A percentile compares a stretch with the other conserved stretches of the same genome.
These are phyloP conservation scores for Cryphonectria naterciae DNA, from an alignment of 2,329 filamentous ascomycete species.

Conservation along the genomic window DNA sequence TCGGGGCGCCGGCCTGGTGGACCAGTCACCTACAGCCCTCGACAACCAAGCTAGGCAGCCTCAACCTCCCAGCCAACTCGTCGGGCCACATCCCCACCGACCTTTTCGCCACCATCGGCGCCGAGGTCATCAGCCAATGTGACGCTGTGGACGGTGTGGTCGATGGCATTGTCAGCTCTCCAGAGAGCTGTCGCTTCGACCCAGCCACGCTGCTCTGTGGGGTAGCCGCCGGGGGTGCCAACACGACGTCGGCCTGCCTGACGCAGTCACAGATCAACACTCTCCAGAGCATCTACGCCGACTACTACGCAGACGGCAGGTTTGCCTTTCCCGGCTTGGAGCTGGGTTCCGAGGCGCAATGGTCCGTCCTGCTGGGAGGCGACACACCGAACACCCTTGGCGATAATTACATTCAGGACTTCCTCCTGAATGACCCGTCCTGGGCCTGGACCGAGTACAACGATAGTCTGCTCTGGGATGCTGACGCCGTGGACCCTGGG, in stretches of 20 bases:
- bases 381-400: constrained; percentile 32
- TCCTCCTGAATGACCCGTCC: constrained; percentile 35
- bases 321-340: constrained; percentile 42
- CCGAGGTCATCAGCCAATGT: constrained; percentile 46
- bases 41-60: constrained; percentile 46
- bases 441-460: constrained; percentile 39
- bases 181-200: constrained; percentile 29
- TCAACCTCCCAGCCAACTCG: constrained; percentile 48
- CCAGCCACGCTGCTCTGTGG: constrained; percentile 41
- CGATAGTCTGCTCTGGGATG: constrained; percentile 34
- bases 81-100: constrained; percentile 47
- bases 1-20: constrained; percentile 50
- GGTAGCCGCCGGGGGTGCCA: background rate
- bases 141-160: constrained; percentile 46
- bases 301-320: constrained; percentile 29
- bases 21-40: constrained; percentile 46
- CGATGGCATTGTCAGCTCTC: constrained; percentile 42
- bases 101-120: constrained; percentile 44
- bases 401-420: constrained; percentile 36
- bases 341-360: constrained; percentile 48
- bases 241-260: constrained; percentile 24
- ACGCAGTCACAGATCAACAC: constrained; percentile 41
- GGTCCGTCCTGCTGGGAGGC: constrained; percentile 32
- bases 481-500: constrained; percentile 36
- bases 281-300: constrained; percentile 36